Evolutionary conservation across 768 basidiomycete genomes (phyloP), one percentile per base, ranked within the genome.

Genomic region (Mrakia blollopis): DNA sequence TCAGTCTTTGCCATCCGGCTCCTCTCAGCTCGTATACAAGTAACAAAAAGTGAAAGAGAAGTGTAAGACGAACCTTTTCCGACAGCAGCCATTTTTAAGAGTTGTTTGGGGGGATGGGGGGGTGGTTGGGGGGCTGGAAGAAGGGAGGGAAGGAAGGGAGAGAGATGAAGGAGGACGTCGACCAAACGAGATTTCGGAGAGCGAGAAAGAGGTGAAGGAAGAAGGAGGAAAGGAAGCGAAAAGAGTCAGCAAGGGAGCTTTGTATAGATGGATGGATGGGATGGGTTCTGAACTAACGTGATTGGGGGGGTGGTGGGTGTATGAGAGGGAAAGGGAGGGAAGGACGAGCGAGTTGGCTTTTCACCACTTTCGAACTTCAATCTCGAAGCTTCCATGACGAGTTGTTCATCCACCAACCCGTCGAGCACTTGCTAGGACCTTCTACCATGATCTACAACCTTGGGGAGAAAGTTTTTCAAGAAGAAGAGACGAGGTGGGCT

Each of bases 91-190:
- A 71, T 54, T 47, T 47, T 71, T 54, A 28, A 54, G 30, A 71
- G n/a, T 25, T 71, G 69, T n/a, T 25, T 50, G 25, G 69, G 47
- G 65, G 65, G 65, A 39, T 68, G 37, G 65, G 65, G 65, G 65
- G 65, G 65, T 39, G 35, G 39, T 30, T 25, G 69, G 50, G 47
- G 69, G 50, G 44, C 69, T 50, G 47, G 35, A 69, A 6, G 28
- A 10, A 37, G 18, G 44, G 25, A 69, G 14, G 23, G 30, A 41
- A 69, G 16, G 63, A 37, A 30, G 62, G 14, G 30, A 39, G 23
- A 21, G 30, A 37, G 23, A 62, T 62, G 50, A 23, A 52, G 50
- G 32, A 28, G 23, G 61, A 62, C n/a, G n/a, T n/a, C n/a, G n/a
- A n/a, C n/a, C n/a, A n/a, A n/a, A n/a, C n/a, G n/a, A n/a, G n/a